phyloP scores from a whole-genome alignment of 306 rosid species.

The Citrullus amarus region DNA sequence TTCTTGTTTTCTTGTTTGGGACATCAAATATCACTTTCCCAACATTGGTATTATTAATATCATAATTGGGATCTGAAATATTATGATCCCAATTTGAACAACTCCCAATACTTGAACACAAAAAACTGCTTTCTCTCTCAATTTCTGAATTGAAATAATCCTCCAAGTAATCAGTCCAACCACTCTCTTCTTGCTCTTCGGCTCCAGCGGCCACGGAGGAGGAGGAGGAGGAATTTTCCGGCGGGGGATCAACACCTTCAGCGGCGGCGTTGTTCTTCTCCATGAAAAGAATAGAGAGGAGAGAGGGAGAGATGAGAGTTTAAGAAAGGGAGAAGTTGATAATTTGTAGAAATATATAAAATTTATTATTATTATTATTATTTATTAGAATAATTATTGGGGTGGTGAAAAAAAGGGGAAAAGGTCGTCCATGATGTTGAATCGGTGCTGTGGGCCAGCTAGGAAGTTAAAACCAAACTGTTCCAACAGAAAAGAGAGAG shows the following conservation, averaged over 20 bases:
- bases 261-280: background rate
- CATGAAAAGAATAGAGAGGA: background rate
- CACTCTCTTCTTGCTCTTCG: background rate
- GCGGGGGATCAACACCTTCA: background rate
- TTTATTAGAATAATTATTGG: background rate
- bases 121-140: background rate
- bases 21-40: background rate
- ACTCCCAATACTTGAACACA: background rate
- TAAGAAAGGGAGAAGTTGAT: background rate
- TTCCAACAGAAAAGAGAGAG: background rate
- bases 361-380: background rate
- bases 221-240: background rate
- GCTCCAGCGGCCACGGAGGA: background rate
- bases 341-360: background rate
- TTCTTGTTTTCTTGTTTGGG: background rate
- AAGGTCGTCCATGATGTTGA: background rate
- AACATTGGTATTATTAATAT: background rate
- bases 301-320: background rate
- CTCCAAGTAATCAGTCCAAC: constrained; percentile 9
- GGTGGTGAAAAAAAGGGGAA: background rate
- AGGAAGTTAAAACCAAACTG: constrained; percentile 5
- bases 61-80: background rate
- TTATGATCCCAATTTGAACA: background rate
- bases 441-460: background rate
- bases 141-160: background rate